phyloP scores from a whole-genome alignment of 345 rosid genomes.

The Pistacia atlantica region DNA sequence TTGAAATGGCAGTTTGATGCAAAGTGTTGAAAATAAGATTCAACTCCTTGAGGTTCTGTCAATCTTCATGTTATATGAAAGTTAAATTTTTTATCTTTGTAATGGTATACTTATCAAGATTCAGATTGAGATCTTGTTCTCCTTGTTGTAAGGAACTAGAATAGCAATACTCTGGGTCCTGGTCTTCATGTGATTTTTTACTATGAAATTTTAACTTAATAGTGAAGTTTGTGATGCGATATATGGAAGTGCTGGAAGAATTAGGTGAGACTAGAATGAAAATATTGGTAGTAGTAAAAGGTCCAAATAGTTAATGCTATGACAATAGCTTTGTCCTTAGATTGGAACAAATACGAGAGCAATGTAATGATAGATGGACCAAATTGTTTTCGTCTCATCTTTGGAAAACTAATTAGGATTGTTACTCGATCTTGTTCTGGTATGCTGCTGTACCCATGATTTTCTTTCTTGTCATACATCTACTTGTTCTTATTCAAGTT shows the following conservation, averaged over 20 bases:
- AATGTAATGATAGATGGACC: neutral
- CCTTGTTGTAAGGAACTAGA: slow-evolving; percentile 1
- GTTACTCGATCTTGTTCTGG: neutral
- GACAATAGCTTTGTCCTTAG: neutral
- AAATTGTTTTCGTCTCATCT: neutral
- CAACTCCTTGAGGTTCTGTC: neutral
- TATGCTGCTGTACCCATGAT: neutral
- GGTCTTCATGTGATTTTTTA: neutral
- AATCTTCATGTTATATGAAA: neutral
- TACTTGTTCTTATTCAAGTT: neutral
- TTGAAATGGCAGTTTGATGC: neutral
- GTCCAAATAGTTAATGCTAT: neutral
- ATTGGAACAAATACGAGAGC: neutral
- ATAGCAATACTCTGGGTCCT: neutral
- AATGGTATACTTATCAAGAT: neutral
- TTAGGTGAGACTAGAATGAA: neutral
- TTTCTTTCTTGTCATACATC: neutral
- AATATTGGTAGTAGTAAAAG: neutral
- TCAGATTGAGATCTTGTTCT: neutral
- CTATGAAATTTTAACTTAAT: neutral
- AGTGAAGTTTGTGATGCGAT: neutral
- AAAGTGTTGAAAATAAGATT: neutral
- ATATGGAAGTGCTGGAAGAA: neutral
- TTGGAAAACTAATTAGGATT: neutral
- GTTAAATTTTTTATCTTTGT: neutral